Evolutionary conservation across 2,329 filamentous ascomycete species (phyloP).

Genomic region (Ramularia collo-cygni): DNA sequence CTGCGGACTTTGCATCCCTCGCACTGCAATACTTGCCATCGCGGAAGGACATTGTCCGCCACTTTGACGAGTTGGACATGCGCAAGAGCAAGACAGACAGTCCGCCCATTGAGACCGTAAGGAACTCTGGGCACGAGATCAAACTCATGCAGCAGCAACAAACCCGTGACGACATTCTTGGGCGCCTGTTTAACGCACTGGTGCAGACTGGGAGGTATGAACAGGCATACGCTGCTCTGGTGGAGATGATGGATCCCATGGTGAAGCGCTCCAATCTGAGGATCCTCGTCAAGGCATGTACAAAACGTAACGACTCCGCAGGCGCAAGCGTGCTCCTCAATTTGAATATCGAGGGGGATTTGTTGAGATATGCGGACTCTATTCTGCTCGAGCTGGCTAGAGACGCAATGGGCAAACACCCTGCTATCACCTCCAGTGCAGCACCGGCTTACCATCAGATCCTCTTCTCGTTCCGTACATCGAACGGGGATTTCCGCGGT

Average conservation of each 20-base stretch:
- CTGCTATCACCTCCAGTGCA: conserved; percentile 23
- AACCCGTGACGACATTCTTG: conserved; percentile 64
- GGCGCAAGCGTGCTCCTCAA: conserved; percentile 46
- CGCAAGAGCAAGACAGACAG: conserved; percentile 22
- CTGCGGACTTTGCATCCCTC: conserved; percentile 69
- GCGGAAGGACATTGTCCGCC: conserved; percentile 14
- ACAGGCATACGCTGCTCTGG: conserved; percentile 71
- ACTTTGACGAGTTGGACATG: conserved; percentile 21
- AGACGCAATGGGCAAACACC: conserved; percentile 52
- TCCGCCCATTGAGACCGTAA: conserved; percentile 22
- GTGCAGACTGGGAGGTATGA: conserved; percentile 74
- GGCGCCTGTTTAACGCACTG: conserved; percentile 75
- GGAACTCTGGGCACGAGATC: conserved; percentile 29
- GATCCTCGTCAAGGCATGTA: conserved; percentile 50
- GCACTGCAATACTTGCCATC: conserved; percentile 21
- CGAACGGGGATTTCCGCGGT: conserved; percentile 78
- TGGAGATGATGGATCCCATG: conserved; percentile 63
- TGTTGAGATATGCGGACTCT: conserved; percentile 72
- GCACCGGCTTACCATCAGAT: conserved; percentile 73
- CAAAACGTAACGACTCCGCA: conserved; percentile 23
- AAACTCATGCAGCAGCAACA: conserved; percentile 24
- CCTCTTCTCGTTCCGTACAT: conserved; percentile 84
- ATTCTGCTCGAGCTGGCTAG: conserved; percentile 67
- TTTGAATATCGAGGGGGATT: conserved; percentile 65
- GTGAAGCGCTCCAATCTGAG: conserved; percentile 62